Conservation (phyloP, 2,329 filamentous ascomycete genomes). For the Canariomyces notabilis region DNA sequence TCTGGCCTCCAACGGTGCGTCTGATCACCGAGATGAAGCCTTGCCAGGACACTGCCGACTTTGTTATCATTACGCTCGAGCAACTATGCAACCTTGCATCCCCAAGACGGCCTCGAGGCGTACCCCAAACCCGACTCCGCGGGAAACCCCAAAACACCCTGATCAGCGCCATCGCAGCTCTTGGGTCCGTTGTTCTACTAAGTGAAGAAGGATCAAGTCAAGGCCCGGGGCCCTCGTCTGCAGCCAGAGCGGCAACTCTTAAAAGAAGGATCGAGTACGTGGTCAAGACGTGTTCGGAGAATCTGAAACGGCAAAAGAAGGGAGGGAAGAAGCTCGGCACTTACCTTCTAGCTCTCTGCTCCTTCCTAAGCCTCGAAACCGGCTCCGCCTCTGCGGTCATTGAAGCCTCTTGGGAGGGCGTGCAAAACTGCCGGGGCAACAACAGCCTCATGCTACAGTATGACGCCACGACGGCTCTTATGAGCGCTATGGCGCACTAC, state of each 20-base stretch:
- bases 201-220: slow-evolving; percentile 12
- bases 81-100: slow-evolving; percentile 26
- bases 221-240: not conserved
- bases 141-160: slow-evolving; percentile 35
- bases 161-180: slow-evolving; percentile 37
- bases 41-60: slow-evolving; percentile 33
- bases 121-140: slow-evolving; percentile 15
- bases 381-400: slow-evolving; percentile 2
- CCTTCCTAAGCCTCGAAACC: slow-evolving; percentile 17
- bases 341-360: slow-evolving; percentile 22
- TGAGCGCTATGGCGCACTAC: slow-evolving; percentile 43
- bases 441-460: slow-evolving; percentile 25
- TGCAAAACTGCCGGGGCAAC: slow-evolving; percentile 8
- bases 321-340: slow-evolving; percentile 18
- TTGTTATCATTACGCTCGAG: slow-evolving; percentile 34
- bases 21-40: slow-evolving; percentile 29
- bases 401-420: slow-evolving; percentile 16
- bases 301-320: slow-evolving; percentile 20
- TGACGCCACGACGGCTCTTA: slow-evolving; percentile 34
- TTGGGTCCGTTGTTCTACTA: slow-evolving; percentile 35
- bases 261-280: slow-evolving; percentile 26
- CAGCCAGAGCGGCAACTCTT: slow-evolving; percentile 12
- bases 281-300: slow-evolving; percentile 28
- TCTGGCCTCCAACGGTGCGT: slow-evolving; percentile 39
- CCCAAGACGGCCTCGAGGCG: slow-evolving; percentile 11